Conservation (phyloP, 1,139 yeast species). For the Lizanozyma gosingica region DNA sequence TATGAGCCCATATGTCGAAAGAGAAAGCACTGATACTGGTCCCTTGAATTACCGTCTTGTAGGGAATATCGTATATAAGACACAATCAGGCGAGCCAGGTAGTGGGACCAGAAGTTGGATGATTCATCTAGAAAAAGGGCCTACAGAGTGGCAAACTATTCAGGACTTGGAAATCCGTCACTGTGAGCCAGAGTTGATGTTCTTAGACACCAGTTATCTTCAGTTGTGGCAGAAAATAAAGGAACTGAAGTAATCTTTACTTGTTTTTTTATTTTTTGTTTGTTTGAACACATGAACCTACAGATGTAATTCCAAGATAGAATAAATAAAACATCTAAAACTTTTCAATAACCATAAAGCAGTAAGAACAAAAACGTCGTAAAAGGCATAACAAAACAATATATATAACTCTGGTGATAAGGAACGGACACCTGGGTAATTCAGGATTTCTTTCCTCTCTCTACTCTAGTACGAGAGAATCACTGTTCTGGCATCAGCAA, state of each 20-base stretch:
- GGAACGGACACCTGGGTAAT: no score
- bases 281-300: no score
- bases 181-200: constrained; percentile 50
- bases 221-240: constrained; percentile 54
- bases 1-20: constrained; percentile 22
- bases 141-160: constrained; percentile 49
- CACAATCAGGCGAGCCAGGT: constrained; percentile 13
- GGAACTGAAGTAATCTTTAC: no score
- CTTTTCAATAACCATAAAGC: no score
- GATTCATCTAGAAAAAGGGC: constrained; percentile 34
- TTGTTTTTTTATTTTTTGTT: no score
- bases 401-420: no score
- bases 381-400: no score
- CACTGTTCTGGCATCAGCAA: neutral
- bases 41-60: constrained; percentile 34
- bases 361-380: no score
- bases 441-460: no score
- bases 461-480: neutral
- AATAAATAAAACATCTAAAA: no score
- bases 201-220: constrained; percentile 53
- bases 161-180: constrained; percentile 39
- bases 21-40: no score
- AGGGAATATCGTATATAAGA: constrained; percentile 45
- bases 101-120: constrained; percentile 33
- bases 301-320: no score